Evolutionary conservation across 2,329 filamentous ascomycete genomes (phyloP).

Genomic region (Lomentospora prolificans): DNA sequence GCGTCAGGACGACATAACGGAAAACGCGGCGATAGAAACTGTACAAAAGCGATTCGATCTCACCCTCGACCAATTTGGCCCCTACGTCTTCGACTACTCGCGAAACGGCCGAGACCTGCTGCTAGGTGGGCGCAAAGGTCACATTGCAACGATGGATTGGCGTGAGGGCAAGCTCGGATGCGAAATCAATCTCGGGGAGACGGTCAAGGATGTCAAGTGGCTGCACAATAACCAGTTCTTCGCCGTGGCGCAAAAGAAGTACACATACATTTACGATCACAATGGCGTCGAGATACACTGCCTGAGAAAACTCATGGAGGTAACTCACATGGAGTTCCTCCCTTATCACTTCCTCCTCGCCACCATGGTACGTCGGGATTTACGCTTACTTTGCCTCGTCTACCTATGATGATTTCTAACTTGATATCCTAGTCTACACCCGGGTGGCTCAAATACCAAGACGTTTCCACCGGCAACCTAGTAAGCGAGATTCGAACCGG

Average conservation of each 20-base stretch:
- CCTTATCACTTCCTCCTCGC: conserved; percentile 93
- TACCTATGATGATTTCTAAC: conserved; percentile 12
- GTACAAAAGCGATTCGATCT: conserved; percentile 91
- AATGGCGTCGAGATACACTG: conserved; percentile 89
- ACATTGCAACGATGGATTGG: conserved; percentile 97
- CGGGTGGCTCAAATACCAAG: conserved; percentile 86
- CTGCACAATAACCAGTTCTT: conserved; percentile 92
- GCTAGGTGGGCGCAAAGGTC: conserved; percentile 81
- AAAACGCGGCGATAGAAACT: conserved; percentile 67
- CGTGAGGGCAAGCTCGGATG: conserved; percentile 81
- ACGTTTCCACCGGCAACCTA: conserved; percentile 85
- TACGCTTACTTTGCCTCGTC: background rate
- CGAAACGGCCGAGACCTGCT: conserved; percentile 80
- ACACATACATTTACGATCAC: conserved; percentile 92
- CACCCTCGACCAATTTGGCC: conserved; percentile 71
- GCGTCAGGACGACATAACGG: conserved; percentile 73
- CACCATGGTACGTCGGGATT: conserved; percentile 54
- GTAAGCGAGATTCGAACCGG: conserved; percentile 79
- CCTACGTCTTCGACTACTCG: conserved; percentile 83
- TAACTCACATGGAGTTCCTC: conserved; percentile 87
- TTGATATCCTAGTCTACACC: conserved; percentile 50
- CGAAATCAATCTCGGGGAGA: conserved; percentile 85
- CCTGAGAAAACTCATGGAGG: conserved; percentile 80
- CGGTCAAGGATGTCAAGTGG: conserved; percentile 80
- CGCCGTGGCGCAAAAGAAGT: conserved; percentile 91